These are phyloP conservation scores for Wickerhamiella brachini DNA, from an alignment of 805 yeast genomes.

Conservation along the genomic window DNA sequence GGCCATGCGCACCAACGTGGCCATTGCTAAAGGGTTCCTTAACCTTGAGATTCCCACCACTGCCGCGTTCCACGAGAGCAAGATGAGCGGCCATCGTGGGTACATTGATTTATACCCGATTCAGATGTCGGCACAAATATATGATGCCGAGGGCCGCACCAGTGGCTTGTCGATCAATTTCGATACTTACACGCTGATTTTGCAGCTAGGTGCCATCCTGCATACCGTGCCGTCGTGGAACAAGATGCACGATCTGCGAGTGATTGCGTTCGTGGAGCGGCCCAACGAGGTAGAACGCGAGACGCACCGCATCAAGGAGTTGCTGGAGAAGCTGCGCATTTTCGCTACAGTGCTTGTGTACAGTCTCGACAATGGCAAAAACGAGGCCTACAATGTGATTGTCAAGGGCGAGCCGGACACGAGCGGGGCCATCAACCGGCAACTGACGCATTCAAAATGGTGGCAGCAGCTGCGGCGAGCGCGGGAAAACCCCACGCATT, in stretches of 20 bases:
- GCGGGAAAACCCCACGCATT: constrained; percentile 27
- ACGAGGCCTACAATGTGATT: constrained; percentile 57
- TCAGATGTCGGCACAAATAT: constrained; percentile 81
- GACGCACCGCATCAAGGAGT: constrained; percentile 39
- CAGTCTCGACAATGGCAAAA: constrained; percentile 43
- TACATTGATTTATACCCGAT: constrained; percentile 89
- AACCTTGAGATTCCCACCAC: constrained; percentile 45
- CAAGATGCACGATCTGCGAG: constrained; percentile 55
- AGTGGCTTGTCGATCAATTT: constrained; percentile 75
- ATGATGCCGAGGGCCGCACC: constrained; percentile 47
- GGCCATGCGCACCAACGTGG: constrained; percentile 79
- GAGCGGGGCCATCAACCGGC: constrained; percentile 34
- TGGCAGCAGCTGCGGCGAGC: constrained; percentile 60
- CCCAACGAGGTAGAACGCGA: constrained; percentile 61
- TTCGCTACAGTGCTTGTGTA: constrained; percentile 68
- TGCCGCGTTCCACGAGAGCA: constrained; percentile 18
- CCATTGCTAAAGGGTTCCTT: constrained; percentile 82
- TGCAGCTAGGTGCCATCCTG: constrained; percentile 86
- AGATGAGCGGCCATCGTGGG: constrained; percentile 23
- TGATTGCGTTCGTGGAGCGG: constrained; percentile 81
- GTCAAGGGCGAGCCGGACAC: constrained; percentile 47
- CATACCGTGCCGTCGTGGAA: constrained; percentile 93
- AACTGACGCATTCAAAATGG: constrained; percentile 62
- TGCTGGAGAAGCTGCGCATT: constrained; percentile 68
- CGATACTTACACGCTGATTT: constrained; percentile 86